Base-by-base conservation (phyloP, 129 eudicot species). In the Glebionis coronaria region DNA sequence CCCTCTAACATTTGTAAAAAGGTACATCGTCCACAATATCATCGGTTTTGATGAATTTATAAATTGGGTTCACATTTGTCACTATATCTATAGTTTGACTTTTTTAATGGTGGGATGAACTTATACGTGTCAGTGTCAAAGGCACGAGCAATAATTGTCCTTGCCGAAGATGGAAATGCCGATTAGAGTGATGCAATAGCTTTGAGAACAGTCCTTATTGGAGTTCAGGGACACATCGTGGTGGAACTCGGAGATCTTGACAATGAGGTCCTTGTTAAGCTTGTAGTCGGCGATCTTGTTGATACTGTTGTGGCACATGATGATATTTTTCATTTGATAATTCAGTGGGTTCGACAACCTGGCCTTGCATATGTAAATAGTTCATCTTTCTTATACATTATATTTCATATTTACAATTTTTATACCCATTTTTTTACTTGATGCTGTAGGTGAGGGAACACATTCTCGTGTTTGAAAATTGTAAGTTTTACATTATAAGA, bases 121-220 rank as follows among this genome's bases (percentile, higher is more conserved):
- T 70, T 67, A 21, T 49, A 89, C 94, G 96, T 89, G 56, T 89
- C 94, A 44, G 96, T 89, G 60, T 81, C 96, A 29, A 89, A 89
- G 82, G 96, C 96, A 15, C 94, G 96, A 68, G 94, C 94, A 52
- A 81, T 89, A 66, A 68, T 89, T 46, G 96, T 89, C 66, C 94
- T 89, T 67, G 96, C 96, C 38, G 96, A 86, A 79, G 96, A 89
- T 72, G 96, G 94, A 71, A 89, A 89, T 69, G 96, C 96, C 55
- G 94, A 89, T 35, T 94, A 89, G 96, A 89, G 96, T 75, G 96
- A 89, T 86, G 96, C 96, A 19, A 88, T 94, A 63, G 96, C 94
- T 18, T 76, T 89, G 73, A 81, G 96, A 73, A 89, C 96, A 8
- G 94, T 89, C 79, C 73, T 89, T 21, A 89, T 94, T 2, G 96